Evolutionary conservation across 441 rosid genomes (phyloP).

Genomic region (Gossypium davidsonii): DNA sequence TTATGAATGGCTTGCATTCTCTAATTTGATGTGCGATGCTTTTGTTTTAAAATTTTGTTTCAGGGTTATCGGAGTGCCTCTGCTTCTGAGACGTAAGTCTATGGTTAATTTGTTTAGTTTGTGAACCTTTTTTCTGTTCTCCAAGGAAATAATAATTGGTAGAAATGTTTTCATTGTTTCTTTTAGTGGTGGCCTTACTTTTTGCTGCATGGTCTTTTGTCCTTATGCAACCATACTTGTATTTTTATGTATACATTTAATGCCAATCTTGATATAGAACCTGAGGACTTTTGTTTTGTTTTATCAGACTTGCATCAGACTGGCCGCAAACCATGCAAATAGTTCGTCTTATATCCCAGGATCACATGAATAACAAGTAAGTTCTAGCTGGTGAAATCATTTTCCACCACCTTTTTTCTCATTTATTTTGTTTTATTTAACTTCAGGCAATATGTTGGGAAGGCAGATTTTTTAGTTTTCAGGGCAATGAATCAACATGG

Average conservation of each 20-base stretch:
- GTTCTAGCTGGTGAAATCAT: conserved; percentile 15
- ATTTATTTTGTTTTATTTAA: conserved; percentile 11
- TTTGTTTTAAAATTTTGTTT: conserved; percentile 26
- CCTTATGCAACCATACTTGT: not conserved
- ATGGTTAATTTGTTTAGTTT: not conserved
- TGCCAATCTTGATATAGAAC: conserved; percentile 3
- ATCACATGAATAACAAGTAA: conserved; percentile 98
- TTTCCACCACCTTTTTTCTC: conserved; percentile 5
- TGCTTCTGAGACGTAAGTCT: conserved; percentile 54
- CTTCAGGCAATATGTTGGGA: conserved; percentile 87
- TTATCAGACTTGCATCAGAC: conserved; percentile 87
- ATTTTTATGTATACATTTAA: not conserved
- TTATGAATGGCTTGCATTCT: conserved; percentile 15
- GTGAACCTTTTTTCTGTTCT: not conserved
- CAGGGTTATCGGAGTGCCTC: conserved; percentile 87
- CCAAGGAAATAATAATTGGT: not conserved
- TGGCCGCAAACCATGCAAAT: conserved; percentile 99
- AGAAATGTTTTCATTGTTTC: not conserved
- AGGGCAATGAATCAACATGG: conserved; percentile 98
- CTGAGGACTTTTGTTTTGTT: conserved; percentile 19
- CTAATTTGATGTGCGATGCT: conserved; percentile 16
- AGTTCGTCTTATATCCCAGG: conserved; percentile 91
- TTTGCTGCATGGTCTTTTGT: not conserved
- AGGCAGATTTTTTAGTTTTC: conserved; percentile 91
- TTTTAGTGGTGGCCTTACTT: not conserved